Base-by-base conservation (phyloP, 441 rosid genomes). In the Codiaeum variegatum region DNA sequence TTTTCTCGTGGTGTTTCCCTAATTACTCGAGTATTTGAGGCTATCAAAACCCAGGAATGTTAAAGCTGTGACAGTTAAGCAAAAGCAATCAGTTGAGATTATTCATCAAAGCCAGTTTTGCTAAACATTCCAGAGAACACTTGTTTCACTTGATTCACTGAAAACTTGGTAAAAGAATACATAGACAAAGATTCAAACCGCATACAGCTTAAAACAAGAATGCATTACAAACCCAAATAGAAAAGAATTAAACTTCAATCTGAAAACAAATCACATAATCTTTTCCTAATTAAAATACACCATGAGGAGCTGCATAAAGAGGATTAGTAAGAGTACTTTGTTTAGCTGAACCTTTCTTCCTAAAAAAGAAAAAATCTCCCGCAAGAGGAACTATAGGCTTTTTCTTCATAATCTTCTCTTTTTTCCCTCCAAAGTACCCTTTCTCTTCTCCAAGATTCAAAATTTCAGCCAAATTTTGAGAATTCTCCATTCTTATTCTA, bases 361-460 rank as follows among this genome's bases (percentile, higher is more conserved):
- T 82, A 79, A 80, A 88, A 72, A 91, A 76, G 73, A 91, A 75
- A 67, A 88, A 79, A 59, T 92, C 94, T 40, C 89, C 88, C 49
- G 90, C 82, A 3, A 90, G 88, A 60, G 97, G 98, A 75, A 94
- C 82, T 1, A 90, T 85, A 18, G 97, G 98, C 79, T 91, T 94
- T 88, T 86, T 87, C 86, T 91, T 93, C 90, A 9, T 66, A 66
- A 5, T 36, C 28, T 52, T 75, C 79, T 78, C 84, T 18, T 70
- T 83, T 47, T 69, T 71, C 4, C 75, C 82, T 4, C 73, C 82
- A 36, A 69, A 77, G 69, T 73, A 76, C 21, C 68, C 83, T 32
- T 67, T 75, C 46, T 67, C 76, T 12, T 83, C 85, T 4, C 79
- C 85, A 58, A 81, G 76, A 67, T 80, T 90, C 79, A 90, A 76